Base-by-base conservation (phyloP, 495 filamentous ascomycete genomes). In the Xylaria grammica region DNA sequence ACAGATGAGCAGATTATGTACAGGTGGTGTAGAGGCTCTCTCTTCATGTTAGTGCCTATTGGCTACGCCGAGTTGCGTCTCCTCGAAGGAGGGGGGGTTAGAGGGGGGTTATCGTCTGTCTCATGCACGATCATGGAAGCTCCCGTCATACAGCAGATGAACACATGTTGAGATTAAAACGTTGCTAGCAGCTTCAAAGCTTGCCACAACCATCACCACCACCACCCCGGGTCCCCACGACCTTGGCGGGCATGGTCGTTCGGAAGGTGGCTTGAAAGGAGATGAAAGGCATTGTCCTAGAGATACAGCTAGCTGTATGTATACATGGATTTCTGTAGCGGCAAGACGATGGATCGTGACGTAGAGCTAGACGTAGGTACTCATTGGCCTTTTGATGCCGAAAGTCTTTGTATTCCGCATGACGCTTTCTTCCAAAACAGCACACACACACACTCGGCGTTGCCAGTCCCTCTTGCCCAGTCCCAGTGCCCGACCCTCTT, bases 371-470 rank as follows among this genome's bases (percentile, higher is more conserved):
- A n/a, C n/a, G 30, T 7, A 19, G 15, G 51, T 24, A 36, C 17
- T 34, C 15, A 17, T 20, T 20, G 20, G 40, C 13, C 36, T n/a
- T 20, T n/a, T 20, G 30, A 32, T 4, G 54, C n/a, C 24, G 9
- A 45, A n/a, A 20, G 54, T 58, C 26, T 44, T 58, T 45, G 24
- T 45, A 58, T 58, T n/a, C 54, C 10, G 9, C 27, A 17, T 45
- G 15, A 1, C 1, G 26, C 20, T 38, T 30, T 29, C 38, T 8
- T 45, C 17, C 17, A 30, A 30, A 26, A 44, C 40, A 42, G 15
- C 40, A 42, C 5, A 8, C 22, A 56, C 40, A 29, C 22, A 30
- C 6, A 22, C 15, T 54, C 52, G 32, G 22, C 22, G 17, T 44
- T 57, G 52, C 11, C 5, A 42, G 13, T 42, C 13, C 4, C 34